These are phyloP conservation scores for Gyromitra esculenta DNA, from an alignment of 2,329 filamentous ascomycete species.

Conservation along the genomic window DNA sequence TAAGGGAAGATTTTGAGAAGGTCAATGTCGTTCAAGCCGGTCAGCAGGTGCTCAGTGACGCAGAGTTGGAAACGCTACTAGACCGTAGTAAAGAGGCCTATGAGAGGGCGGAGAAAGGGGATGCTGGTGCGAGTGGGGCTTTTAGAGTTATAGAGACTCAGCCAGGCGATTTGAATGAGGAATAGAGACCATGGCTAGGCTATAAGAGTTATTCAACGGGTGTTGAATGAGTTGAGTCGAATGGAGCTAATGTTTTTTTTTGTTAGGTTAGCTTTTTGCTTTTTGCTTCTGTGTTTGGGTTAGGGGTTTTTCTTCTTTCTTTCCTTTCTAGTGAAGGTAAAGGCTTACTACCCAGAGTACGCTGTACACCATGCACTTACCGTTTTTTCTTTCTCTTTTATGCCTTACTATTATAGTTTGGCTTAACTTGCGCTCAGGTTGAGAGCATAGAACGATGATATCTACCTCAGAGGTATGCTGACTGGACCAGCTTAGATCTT, in stretches of 20 bases:
- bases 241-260: slow-evolving; percentile 20
- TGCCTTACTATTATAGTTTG: background rate
- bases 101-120: slow-evolving; percentile 71
- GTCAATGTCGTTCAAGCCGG: slow-evolving; percentile 69
- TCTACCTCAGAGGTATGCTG: slow-evolving; percentile 1
- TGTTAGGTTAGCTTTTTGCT: slow-evolving; percentile 28
- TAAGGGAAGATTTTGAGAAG: slow-evolving; percentile 77
- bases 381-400: background rate
- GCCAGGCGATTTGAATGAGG: slow-evolving; percentile 12
- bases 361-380: background rate
- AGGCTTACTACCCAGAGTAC: slow-evolving; percentile 14
- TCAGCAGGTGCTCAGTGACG: slow-evolving; percentile 75
- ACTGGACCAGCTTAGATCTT: background rate
- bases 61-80: slow-evolving; percentile 79
- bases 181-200: slow-evolving; percentile 1
- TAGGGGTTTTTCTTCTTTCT: slow-evolving; percentile 3
- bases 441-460: background rate
- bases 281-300: slow-evolving; percentile 17
- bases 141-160: slow-evolving; percentile 48
- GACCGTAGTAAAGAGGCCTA: slow-evolving; percentile 77
- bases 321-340: background rate
- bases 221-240: background rate
- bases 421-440: background rate
- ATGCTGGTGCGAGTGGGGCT: slow-evolving; percentile 67
- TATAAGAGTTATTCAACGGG: background rate